Conservation (phyloP, 2,329 filamentous ascomycete genomes). For the Botrytis fragariae region DNA sequence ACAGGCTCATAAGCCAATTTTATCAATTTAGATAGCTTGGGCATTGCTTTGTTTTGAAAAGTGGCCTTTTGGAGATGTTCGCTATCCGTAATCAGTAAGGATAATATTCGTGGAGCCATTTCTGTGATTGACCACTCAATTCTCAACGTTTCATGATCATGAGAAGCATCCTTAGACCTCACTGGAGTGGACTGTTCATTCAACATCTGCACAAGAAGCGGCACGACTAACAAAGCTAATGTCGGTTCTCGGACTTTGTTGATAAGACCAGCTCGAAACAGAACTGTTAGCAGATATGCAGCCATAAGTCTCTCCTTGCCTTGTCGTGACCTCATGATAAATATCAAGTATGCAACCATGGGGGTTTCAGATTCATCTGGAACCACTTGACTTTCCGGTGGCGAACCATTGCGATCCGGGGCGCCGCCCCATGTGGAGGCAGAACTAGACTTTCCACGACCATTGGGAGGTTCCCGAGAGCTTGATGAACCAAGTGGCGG, state of each 20-base stretch:
- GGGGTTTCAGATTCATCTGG: slow-evolving; percentile 65
- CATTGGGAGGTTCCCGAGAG: slow-evolving; percentile 39
- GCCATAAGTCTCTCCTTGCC: slow-evolving; percentile 65
- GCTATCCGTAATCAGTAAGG: slow-evolving; percentile 75
- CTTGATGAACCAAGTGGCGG: slow-evolving; percentile 51
- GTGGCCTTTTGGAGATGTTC: slow-evolving; percentile 78
- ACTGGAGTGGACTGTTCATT: slow-evolving; percentile 47
- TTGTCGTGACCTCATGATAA: slow-evolving; percentile 55
- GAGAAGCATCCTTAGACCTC: slow-evolving; percentile 42
- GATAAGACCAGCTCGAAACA: slow-evolving; percentile 67
- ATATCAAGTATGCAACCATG: slow-evolving; percentile 71
- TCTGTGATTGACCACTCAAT: slow-evolving; percentile 58
- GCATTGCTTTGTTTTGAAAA: slow-evolving; percentile 65
- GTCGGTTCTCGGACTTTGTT: slow-evolving; percentile 62
- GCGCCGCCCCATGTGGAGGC: slow-evolving; percentile 4
- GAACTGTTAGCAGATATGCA: slow-evolving; percentile 63
- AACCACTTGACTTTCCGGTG: slow-evolving; percentile 39
- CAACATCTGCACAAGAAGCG: slow-evolving; percentile 66
- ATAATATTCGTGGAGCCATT: slow-evolving; percentile 71
- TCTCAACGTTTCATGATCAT: slow-evolving; percentile 39
- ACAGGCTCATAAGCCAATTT: slow-evolving; percentile 65
- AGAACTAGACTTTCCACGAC: slow-evolving; percentile 24
- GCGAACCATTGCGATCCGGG: neutral
- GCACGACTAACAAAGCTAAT: slow-evolving; percentile 66
- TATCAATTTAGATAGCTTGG: slow-evolving; percentile 59